Base-by-base conservation (phyloP, 1,284 basidiomycete genomes). In the Moesziomyces globuligerus region DNA sequence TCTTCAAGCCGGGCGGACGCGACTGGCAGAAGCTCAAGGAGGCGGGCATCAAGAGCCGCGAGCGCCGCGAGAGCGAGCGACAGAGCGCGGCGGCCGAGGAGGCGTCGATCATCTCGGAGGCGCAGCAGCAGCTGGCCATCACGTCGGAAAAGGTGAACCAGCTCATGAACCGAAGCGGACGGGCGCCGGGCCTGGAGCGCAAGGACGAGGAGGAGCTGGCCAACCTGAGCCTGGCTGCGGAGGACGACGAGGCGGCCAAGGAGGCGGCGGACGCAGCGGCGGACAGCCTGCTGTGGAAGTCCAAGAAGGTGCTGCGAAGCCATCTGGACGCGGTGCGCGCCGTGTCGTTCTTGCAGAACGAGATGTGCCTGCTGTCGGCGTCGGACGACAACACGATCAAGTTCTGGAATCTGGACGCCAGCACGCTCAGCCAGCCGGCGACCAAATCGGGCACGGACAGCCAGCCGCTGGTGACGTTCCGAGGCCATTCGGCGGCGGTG, bases 341-440 rank as follows among this genome's bases (percentile, higher is more conserved):
- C 10, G 86, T 97, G 23, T 89, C 91, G 0, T 95, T 96, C 86
- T 91, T 93, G 80, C 90, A 90, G 0, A 55, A 46, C 15, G 91
- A 93, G 71, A 84, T 93, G 46, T 89, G 90, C 62, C 85, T 98
- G 40, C 93, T 92, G 10, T 93, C 92, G 39, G 95, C 91, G 36
- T 92, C 93, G 37, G 94, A 97, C 83, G 96, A 98, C 82, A 91
- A 89, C 82, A 95, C 93, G 13, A 90, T 98, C 72, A 98, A 98
- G 84, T 89, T 97, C 65, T 98, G 95, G 95, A 87, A 91, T 66
- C 87, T 93, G 23, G 72, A 78, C 23, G 40, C 56, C 4, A 43
- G 60, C 13, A 49, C 49, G 18, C 44, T 75, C n/a, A 66, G 60
- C 43, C 72, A 76, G 51, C 34, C 55, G 7, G 48, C 44, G 3